phyloP scores from a whole-genome alignment of 164 flowering plant species.

The Piper betle region DNA sequence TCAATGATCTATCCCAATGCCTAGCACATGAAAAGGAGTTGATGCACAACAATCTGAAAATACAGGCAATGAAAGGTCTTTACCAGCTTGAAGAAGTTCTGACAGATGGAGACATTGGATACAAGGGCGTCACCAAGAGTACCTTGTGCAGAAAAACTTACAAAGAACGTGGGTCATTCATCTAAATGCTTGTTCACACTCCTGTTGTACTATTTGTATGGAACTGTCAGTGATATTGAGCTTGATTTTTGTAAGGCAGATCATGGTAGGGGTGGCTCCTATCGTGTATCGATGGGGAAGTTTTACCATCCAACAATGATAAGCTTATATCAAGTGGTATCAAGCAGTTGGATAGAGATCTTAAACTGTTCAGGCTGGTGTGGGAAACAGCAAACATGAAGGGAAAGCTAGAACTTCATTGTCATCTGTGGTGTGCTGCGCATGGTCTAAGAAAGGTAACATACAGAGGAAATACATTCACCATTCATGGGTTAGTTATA shows the following conservation, averaged over 20 bases:
- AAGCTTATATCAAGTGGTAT: conserved; percentile 45
- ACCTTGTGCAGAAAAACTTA: conserved; percentile 60
- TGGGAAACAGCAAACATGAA: conserved; percentile 67
- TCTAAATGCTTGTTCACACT: conserved; percentile 74
- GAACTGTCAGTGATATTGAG: conserved; percentile 45
- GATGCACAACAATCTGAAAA: conserved; percentile 32
- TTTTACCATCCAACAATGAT: conserved; percentile 57
- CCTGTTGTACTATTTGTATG: conserved; percentile 50
- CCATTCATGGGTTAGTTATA: conserved; percentile 28
- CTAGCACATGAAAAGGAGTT: conserved; percentile 27
- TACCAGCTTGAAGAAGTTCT: conserved; percentile 66
- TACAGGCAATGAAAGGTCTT: conserved; percentile 77
- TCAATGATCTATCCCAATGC: conserved; percentile 45
- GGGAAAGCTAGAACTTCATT: conserved; percentile 53
- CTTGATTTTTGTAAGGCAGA: conserved; percentile 62
- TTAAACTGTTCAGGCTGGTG: conserved; percentile 56
- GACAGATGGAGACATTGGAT: conserved; percentile 53
- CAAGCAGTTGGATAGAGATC: conserved; percentile 66
- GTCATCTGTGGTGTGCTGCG: conserved; percentile 76
- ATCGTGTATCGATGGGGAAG: conserved; percentile 55
- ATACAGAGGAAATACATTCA: conserved; percentile 49
- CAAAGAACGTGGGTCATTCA: conserved; percentile 55
- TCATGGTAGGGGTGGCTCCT: conserved; percentile 16
- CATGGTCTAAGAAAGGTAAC: conserved; percentile 33
- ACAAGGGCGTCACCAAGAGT: conserved; percentile 59